A percentile compares a stretch with the other conserved stretches of the same genome.
Evolutionary conservation across 116 monocot species (phyloP).

Genomic region (Dioscorea cayenensis): DNA sequence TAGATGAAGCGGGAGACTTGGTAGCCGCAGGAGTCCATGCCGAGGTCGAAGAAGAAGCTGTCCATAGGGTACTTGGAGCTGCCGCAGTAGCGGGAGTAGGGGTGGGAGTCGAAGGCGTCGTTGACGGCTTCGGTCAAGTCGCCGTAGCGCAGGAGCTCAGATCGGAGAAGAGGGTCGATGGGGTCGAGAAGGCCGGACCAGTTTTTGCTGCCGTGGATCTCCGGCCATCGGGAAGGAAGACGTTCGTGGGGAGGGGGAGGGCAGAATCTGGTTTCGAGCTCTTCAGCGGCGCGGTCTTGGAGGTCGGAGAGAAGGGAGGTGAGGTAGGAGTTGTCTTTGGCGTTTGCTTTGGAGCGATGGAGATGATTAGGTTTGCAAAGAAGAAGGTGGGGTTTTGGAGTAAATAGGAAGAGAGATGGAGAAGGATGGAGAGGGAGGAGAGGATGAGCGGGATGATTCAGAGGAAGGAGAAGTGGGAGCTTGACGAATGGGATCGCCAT

Average conservation of each 20-base stretch:
- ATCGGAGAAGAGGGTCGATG: slow-evolving; percentile 69
- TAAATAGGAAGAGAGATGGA: neutral
- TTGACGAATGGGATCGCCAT: neutral
- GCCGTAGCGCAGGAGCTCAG: slow-evolving; percentile 82
- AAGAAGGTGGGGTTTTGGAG: too few relatives aligned
- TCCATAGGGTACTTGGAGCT: slow-evolving; percentile 60
- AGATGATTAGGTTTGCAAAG: neutral
- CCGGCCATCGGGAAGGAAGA: slow-evolving; percentile 33
- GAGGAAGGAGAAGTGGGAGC: neutral
- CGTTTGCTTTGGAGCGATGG: neutral
- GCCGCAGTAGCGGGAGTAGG: slow-evolving; percentile 70
- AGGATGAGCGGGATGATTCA: neutral
- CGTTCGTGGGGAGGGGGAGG: too few relatives aligned
- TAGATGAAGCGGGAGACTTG: slow-evolving; percentile 65
- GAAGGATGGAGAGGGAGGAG: neutral
- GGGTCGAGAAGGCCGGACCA: slow-evolving; percentile 82
- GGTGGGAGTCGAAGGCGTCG: slow-evolving; percentile 83
- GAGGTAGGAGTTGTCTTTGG: slow-evolving; percentile 15
- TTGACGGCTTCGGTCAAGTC: slow-evolving; percentile 81
- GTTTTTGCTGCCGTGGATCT: slow-evolving; percentile 62
- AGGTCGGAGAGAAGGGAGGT: slow-evolving; percentile 23
- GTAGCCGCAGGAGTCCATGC: slow-evolving; percentile 42
- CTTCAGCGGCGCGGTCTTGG: neutral
- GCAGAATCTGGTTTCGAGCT: neutral
- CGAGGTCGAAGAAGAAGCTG: slow-evolving; percentile 51